Base-by-base conservation (phyloP, 495 filamentous ascomycete genomes). In the Penicillium bovifimosum region DNA sequence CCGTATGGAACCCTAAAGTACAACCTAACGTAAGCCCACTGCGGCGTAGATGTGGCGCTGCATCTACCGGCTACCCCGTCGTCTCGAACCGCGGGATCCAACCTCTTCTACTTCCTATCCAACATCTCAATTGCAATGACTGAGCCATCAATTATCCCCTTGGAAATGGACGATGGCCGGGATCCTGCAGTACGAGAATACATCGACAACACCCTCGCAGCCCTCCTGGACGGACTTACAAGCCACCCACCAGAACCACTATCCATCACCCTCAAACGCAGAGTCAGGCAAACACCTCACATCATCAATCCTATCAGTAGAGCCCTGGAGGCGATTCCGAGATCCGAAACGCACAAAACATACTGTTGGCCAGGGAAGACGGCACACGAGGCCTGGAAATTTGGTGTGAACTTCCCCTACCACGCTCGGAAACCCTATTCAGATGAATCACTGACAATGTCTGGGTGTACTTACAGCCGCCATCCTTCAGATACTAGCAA, bases 401-500 rank as follows among this genome's bases (percentile, higher is more conserved):
- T 87, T 54, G 78, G 85, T 87, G 75, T 16, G 61, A 6, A 14
- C 10, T 9, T 28, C 34, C 26, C 9, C 8, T 24, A 17, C 10
- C 6, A 48, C 13, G 11, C 20, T n/a, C 5, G 9, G 13, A 16
- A 27, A 7, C 27, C 13, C 3, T 3, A 39, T 38, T 9, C 6
- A 18, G 10, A 28, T 35, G 9, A 18, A 11, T 13, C 11, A 28
- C 48, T 47, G 13, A 54, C 36, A 32, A 40, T 5, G 0, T 20
- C 18, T 31, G 13, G 3, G 18, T 14, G n/a, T 48, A 11, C 16
- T 29, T 52, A n/a, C 49, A 85, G 82, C 76, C 54, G 74, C 82
- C 5, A 67, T 86, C 8, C 66, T 92, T 49, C 80, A 82, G 8
- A 81, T 95, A 35, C 74, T 95, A 9, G 78, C 86, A 46, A 68